phyloP scores from a whole-genome alignment of 768 basidiomycete genomes.

The Pisolithus marmoratus region DNA sequence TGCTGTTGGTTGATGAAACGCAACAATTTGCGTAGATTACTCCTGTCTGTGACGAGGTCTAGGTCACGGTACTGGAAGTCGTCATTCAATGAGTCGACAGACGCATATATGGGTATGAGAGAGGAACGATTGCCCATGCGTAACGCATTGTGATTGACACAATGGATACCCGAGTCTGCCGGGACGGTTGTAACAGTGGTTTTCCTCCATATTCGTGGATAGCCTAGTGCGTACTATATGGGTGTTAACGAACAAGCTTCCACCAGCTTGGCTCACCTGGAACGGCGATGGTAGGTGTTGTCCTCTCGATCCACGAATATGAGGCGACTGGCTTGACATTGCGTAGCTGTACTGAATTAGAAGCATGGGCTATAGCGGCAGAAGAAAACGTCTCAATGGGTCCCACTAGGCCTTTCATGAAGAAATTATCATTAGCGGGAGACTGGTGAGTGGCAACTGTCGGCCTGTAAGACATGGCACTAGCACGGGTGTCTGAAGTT shows the following conservation, averaged over 20 bases:
- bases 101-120: conserved; percentile 52
- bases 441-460: too few species aligned
- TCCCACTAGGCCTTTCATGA: conserved; percentile 19
- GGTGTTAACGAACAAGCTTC: neutral
- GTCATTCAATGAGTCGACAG: conserved; percentile 42
- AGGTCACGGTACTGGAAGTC: conserved; percentile 30
- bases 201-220: conserved; percentile 53
- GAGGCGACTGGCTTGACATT: conserved; percentile 43
- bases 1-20: conserved; percentile 37
- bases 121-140: conserved; percentile 32
- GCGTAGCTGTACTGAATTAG: conserved; percentile 22
- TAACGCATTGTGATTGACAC: conserved; percentile 55
- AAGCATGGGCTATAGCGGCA: conserved; percentile 8
- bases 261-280: conserved; percentile 33
- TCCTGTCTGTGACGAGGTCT: conserved; percentile 56
- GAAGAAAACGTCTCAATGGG: conserved; percentile 11
- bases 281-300: conserved; percentile 44
- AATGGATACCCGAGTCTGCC: conserved; percentile 44
- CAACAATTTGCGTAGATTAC: conserved; percentile 56
- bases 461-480: too few species aligned
- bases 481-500: too few species aligned
- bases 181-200: conserved; percentile 47
- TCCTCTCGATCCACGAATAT: conserved; percentile 46
- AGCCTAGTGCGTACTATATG: conserved; percentile 36
- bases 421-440: conserved; percentile 4